Evolutionary conservation across 495 filamentous ascomycete species (phyloP).

Genomic region (Hypoxylon intermedium): DNA sequence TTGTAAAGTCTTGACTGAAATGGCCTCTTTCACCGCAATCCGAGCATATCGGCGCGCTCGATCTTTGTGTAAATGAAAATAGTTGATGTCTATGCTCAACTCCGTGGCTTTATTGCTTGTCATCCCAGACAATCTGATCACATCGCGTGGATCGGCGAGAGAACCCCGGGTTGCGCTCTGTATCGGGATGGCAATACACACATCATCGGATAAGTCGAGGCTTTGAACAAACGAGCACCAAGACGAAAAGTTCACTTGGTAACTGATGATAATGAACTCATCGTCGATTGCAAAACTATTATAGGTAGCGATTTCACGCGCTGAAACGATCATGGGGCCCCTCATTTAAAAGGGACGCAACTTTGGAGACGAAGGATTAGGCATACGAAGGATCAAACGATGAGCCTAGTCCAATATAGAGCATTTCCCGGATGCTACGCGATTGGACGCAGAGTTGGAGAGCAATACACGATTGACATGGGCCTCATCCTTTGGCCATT

Average conservation of each 20-base stretch:
- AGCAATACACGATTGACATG: too few relatives aligned
- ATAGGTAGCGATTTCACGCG: too few relatives aligned
- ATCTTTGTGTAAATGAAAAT: constrained; percentile 27
- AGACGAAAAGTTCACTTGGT: background rate
- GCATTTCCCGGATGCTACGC: too few relatives aligned
- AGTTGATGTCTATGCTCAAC: background rate
- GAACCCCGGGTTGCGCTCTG: background rate
- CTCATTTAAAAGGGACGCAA: too few relatives aligned
- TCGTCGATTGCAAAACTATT: too few relatives aligned
- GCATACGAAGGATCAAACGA: too few relatives aligned
- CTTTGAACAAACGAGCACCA: background rate
- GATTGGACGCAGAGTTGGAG: too few relatives aligned
- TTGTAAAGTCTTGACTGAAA: background rate
- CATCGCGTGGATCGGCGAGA: background rate
- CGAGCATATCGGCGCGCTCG: constrained; percentile 27
- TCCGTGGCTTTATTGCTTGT: background rate
- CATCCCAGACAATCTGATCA: constrained; percentile 5
- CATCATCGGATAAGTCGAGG: background rate
- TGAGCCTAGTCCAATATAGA: too few relatives aligned
- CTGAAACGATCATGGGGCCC: too few relatives aligned
- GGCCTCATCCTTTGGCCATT: too few relatives aligned
- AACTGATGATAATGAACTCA: background rate
- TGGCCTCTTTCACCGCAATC: constrained; percentile 33
- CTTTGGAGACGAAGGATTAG: too few relatives aligned
- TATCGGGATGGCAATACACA: constrained; percentile 1